These are phyloP conservation scores for Solanum pimpinellifolium DNA, from an alignment of 257 asterid genomes.

Conservation along the genomic window DNA sequence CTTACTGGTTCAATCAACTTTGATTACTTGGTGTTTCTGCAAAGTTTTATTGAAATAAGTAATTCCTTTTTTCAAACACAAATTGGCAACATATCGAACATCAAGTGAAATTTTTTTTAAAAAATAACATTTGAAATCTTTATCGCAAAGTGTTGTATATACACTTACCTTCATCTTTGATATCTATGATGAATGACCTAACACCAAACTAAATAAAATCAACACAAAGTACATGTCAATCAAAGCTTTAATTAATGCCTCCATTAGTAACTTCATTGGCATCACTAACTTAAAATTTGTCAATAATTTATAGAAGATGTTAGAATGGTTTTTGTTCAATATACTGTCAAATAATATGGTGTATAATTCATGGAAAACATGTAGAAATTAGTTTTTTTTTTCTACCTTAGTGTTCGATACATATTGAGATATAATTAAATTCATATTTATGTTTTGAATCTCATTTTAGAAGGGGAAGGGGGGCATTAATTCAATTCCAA, in stretches of 20 bases:
- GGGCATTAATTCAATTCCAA: background rate
- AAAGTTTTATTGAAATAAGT: too few relatives aligned
- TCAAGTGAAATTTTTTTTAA: fast-evolving
- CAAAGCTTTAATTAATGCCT: background rate
- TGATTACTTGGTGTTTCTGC: too few relatives aligned
- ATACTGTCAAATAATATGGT: background rate
- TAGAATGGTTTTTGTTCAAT: background rate
- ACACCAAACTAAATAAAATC: background rate
- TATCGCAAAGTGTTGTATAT: background rate
- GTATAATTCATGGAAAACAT: background rate
- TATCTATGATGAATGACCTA: background rate
- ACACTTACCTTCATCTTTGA: background rate
- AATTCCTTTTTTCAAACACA: too few relatives aligned
- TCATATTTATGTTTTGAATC: background rate
- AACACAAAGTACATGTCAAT: background rate
- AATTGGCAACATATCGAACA: background rate
- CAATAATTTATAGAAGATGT: background rate
- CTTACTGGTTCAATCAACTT: too few relatives aligned
- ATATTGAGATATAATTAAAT: background rate
- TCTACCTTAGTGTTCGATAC: background rate
- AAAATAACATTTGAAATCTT: background rate
- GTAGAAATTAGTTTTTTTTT: background rate
- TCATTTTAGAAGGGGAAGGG: background rate
- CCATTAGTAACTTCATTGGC: background rate
- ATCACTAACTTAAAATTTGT: background rate